Base-by-base conservation (phyloP, 106 monocot genomes). In the Apostasia shenzhenica region DNA sequence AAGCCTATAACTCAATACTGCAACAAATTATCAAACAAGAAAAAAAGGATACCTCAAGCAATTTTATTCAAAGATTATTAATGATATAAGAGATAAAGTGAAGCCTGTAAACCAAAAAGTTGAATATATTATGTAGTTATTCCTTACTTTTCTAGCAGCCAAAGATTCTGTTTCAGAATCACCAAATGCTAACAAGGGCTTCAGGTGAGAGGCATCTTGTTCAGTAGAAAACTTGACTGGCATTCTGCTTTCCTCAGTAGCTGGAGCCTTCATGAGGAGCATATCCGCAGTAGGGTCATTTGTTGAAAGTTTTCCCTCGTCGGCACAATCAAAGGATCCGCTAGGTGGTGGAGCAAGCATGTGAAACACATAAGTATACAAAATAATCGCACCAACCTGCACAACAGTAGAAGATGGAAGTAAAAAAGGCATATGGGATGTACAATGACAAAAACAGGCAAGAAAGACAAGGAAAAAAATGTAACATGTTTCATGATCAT, bases 291-390 rank as follows among this genome's bases (percentile, higher is more conserved):
- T 41, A 44, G 26, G 65, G 6, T 54, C 59, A 48, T 69, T 84
- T 42, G 40, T 81, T 67, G 89, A 81, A 72, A 92, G 82, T 48
- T 70, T 78, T 41, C 61, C 81, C 66, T 77, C 84, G 61, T 82
- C 86, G 65, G 9, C 14, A 10, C 47, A 48, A 81, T 97, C 88
- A 75, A 81, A 94, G 40, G 91, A 79, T 71, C 79, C 81, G 38
- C 81, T 86, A 46, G 75, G 76, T 57, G 95, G 95, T 68, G 88
- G 95, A 67, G 88, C 80, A 66, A 97, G 86, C 95, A 97, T 97
- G 72, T 83, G 83, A 89, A 91, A 97, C 61, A 97, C 95, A 69
- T 89, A 97, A 11, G 95, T 97, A 73, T 92, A 97, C 57, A 97
- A 54, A 79, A 97, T 83, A 58, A 97, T 92, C 59, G 95, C 95